phyloP scores from a whole-genome alignment of 2,329 filamentous ascomycete genomes.

The Verticillium nubilum region DNA sequence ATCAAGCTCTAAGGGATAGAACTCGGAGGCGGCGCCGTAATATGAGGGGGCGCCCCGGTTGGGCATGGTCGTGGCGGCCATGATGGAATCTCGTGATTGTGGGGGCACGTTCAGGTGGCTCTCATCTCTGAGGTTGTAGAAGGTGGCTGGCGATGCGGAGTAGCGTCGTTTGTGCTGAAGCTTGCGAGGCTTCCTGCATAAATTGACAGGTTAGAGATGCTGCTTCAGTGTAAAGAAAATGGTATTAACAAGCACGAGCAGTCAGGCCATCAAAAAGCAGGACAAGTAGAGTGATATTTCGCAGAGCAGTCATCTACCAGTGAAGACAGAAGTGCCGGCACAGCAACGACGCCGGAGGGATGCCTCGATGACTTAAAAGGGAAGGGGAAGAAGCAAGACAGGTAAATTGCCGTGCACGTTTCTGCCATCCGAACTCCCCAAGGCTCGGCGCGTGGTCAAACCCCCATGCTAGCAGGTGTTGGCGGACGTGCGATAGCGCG shows the following conservation, averaged over 20 bases:
- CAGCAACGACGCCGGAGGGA: background rate
- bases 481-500: background rate
- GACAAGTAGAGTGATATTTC: background rate
- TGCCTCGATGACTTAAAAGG: background rate
- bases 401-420: background rate
- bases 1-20: slow-evolving; percentile 8
- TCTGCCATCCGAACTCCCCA: slow-evolving; percentile 2
- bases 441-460: background rate
- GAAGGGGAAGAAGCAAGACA: background rate
- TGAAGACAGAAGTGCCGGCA: slow-evolving; percentile 1
- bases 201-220: background rate
- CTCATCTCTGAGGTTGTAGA: slow-evolving; percentile 8
- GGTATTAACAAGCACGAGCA: background rate
- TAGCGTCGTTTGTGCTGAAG: slow-evolving; percentile 12
- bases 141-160: slow-evolving; percentile 9
- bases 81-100: slow-evolving; percentile 4
- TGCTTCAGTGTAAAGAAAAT: background rate
- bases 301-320: background rate
- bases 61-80: slow-evolving; percentile 5
- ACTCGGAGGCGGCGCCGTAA: slow-evolving; percentile 9
- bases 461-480: slow-evolving; percentile 1
- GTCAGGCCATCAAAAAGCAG: background rate
- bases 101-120: slow-evolving; percentile 8
- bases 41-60: slow-evolving; percentile 9
- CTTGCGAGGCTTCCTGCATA: slow-evolving; percentile 7